These are phyloP conservation scores for Pseudopyricularia cyperi DNA, from an alignment of 2,329 filamentous ascomycete species.

Conservation along the genomic window DNA sequence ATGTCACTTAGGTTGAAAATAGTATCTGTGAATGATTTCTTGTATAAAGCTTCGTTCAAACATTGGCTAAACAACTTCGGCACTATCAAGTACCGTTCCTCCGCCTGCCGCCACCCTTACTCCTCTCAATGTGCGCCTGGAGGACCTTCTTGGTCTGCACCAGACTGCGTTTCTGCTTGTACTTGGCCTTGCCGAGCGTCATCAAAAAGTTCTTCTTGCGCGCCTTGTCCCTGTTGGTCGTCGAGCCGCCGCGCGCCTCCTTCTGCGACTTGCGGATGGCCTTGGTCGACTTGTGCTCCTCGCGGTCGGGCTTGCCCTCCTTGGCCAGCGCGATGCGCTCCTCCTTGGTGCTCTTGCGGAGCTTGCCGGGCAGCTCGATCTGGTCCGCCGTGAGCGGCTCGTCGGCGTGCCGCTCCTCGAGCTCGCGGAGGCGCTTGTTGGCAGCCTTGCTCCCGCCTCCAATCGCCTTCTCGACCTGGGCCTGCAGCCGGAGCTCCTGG, in stretches of 20 bases:
- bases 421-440: conserved; percentile 25
- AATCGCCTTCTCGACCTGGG: conserved; percentile 54
- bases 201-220: conserved; percentile 98
- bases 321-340: conserved; percentile 74
- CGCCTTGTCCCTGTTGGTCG: conserved; percentile 93
- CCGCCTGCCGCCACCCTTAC: conserved; percentile 72
- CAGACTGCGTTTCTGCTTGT: conserved; percentile 89
- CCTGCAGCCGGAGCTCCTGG: conserved; percentile 67
- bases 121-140: conserved; percentile 67
- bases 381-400: conserved; percentile 82
- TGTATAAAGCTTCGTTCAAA: too few relatives aligned
- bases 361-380: conserved; percentile 73
- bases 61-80: too few relatives aligned
- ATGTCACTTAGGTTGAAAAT: neutral
- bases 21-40: too few relatives aligned
- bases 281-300: conserved; percentile 75
- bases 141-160: conserved; percentile 72
- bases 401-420: conserved; percentile 57
- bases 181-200: conserved; percentile 92
- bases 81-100: conserved; percentile 42
- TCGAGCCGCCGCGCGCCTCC: conserved; percentile 80
- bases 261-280: conserved; percentile 80
- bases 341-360: conserved; percentile 79
- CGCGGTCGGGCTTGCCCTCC: conserved; percentile 65
- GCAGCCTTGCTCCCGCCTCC: conserved; percentile 18